Base-by-base conservation (phyloP, 2,329 filamentous ascomycete genomes). In the Alternaria ethzedia region DNA sequence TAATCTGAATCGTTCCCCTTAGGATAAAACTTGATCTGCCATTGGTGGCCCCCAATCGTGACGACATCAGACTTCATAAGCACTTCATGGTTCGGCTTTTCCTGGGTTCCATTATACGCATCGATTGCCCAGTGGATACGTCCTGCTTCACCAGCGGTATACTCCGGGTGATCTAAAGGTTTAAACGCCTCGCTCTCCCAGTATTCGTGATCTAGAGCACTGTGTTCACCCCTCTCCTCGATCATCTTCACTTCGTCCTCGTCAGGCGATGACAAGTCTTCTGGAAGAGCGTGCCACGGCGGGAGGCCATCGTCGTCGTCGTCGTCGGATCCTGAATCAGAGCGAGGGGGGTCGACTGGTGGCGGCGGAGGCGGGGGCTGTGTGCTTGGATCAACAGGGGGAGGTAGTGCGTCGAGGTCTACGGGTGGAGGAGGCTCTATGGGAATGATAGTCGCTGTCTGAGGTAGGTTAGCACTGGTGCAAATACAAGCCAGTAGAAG, bases 11-110 rank as follows among this genome's bases (percentile, higher is more conserved):
- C 84, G 70, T 89, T 88, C 20, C 88, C 88, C 47, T 84, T 83
- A 3, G 88, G 88, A 68, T 87, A 89, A 72, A 89, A 87, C 75
- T 90, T 90, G 80, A 90, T 86, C 59, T 85, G 87, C 88, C 88
- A 90, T 73, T 89, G 87, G 64, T 86, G 85, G 20, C 86, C 87
- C 20, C 86, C 88, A 60, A 90, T 81, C 25, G 78, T 83, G 11
- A 87, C 85, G 6, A 83, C 73, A 0, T 83, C 86, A 6, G 88
- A 90, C 28, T 84, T 85, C 84, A 89, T 87, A 66, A 89, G 80
- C 44, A 84, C 82, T 41, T 85, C 83, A 45, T 83, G 83, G 70
- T 89, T 89, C 3, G 87, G 88, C 4, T 84, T 83, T 52, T 89
- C 86, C 54, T 82, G 85, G 12, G 87, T 89, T 52, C 88, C 88